Evolutionary conservation across 768 basidiomycete species (phyloP).

Genomic region (Boletus pseudo-olivaceus): DNA sequence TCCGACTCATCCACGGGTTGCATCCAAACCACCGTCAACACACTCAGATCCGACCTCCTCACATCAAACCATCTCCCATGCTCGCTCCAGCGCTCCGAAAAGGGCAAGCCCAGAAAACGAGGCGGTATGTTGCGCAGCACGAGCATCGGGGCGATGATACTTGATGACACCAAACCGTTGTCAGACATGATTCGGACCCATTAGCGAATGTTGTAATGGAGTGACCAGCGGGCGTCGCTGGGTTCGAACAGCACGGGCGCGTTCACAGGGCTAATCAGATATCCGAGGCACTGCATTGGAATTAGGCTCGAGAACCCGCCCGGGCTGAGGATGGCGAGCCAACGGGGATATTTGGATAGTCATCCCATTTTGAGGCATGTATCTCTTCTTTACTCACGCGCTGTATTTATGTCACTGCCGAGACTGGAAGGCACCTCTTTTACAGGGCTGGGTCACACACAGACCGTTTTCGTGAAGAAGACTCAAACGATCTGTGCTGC

Average conservation of each 20-base stretch:
- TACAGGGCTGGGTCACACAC: conserved; percentile 33
- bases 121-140: conserved; percentile 8
- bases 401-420: conserved; percentile 35
- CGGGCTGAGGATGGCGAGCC: conserved; percentile 4
- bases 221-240: conserved; percentile 26
- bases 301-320: conserved; percentile 34
- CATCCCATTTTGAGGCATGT: conserved; percentile 25
- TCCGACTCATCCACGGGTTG: conserved; percentile 21
- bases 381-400: conserved; percentile 32
- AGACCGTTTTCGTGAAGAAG: conserved; percentile 35
- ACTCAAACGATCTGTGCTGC: conserved; percentile 27
- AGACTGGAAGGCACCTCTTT: conserved; percentile 32
- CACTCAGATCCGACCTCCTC: conserved; percentile 12
- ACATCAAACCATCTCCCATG: conserved; percentile 15
- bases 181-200: conserved; percentile 8
- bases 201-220: conserved; percentile 8
- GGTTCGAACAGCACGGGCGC: conserved; percentile 18
- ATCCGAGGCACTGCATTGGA: conserved; percentile 37
- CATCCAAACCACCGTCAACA: conserved; percentile 14
- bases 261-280: conserved; percentile 33
- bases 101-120: background rate
- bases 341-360: conserved; percentile 22
- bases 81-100: conserved; percentile 5
- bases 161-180: background rate
- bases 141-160: conserved; percentile 1